A percentile compares a stretch with the other conserved stretches of the same genome.
Evolutionary conservation across 2,329 filamentous ascomycete genomes (phyloP).

Genomic region (Penicillium polonicum): DNA sequence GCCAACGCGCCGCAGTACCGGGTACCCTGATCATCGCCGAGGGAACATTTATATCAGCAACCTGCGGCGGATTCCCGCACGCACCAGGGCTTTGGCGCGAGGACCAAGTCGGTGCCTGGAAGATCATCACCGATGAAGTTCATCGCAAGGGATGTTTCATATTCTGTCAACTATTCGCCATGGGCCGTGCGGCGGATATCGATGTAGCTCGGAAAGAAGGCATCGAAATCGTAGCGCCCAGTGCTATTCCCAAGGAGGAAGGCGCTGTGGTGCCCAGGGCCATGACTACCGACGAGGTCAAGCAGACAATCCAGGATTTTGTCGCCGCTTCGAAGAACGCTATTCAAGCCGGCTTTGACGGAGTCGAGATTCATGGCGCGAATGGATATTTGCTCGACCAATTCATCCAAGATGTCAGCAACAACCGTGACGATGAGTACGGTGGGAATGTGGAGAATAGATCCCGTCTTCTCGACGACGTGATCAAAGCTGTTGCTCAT

Average conservation of each 20-base stretch:
- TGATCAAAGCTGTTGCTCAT: slow-evolving; percentile 44
- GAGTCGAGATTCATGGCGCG: slow-evolving; percentile 49
- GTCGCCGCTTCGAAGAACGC: slow-evolving; percentile 49
- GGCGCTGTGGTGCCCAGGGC: neutral
- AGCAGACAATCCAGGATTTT: slow-evolving; percentile 40
- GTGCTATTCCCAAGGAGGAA: neutral
- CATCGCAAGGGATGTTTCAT: neutral
- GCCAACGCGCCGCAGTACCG: slow-evolving; percentile 51
- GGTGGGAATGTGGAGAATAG: slow-evolving; percentile 52
- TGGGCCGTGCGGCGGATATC: neutral
- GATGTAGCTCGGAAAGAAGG: neutral
- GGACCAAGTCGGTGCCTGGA: neutral
- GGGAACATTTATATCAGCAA: slow-evolving; percentile 51
- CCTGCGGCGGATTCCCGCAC: slow-evolving; percentile 41
- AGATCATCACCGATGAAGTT: neutral
- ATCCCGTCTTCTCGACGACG: slow-evolving; percentile 54
- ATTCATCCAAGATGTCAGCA: slow-evolving; percentile 49
- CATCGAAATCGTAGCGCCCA: neutral
- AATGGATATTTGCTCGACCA: slow-evolving; percentile 54
- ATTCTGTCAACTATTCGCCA: neutral
- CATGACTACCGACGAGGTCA: slow-evolving; percentile 43
- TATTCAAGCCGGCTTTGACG: slow-evolving; percentile 54
- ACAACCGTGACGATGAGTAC: slow-evolving; percentile 49
- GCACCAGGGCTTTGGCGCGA: neutral
- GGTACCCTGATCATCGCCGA: slow-evolving; percentile 60